Evolutionary conservation across 768 basidiomycete genomes (phyloP), one percentile per base, ranked within the genome.

Genomic region (Tephrocybe rancida): DNA sequence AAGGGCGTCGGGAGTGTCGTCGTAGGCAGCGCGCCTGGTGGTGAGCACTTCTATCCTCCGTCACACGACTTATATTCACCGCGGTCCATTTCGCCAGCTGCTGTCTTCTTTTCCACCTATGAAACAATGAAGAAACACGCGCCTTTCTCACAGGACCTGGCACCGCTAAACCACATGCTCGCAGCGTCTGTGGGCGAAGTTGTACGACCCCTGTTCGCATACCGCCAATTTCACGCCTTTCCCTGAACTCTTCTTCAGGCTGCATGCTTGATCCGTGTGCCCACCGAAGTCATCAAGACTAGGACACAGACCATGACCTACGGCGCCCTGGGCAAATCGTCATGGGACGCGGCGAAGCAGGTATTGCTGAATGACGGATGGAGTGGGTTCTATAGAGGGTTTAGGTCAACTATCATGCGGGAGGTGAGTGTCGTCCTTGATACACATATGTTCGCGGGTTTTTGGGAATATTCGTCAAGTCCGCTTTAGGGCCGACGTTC

Each of bases 241-340:
- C 19, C 22, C 29, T 54, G 49, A 41, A 48, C 26, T 48, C 44
- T 35, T 24, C 48, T 59, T 50, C 67, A 91, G 89, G 81, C 88
- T 44, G 94, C 95, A 29, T 98, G 95, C 68, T 75, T 96, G 48
- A 82, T 98, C 46, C 89, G 95, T 44, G 95, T 98, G 2, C 95
- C 95, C 1, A 97, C 95, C 0, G 96, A 98, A 68, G 89, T 98
- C 26, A 88, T 98, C 72, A 98, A 98, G 69, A 95, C 92, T 9
- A 83, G 95, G 3, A 87, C 84, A 54, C 96, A 98, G 66, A 94
- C 94, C 0, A 87, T 88, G 16, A 83, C 81, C 9, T 95, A 95
- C 61, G 79, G 78, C 7, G 68, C 73, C 3, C 63, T 76, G 14
- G 81, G 80, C 1, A 65, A 70, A 26, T 86, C 88, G 0, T 92